These are phyloP conservation scores for Chrysophaeum taylorii DNA, from an alignment of 352 stramenopile genomes.

Conservation along the genomic window DNA sequence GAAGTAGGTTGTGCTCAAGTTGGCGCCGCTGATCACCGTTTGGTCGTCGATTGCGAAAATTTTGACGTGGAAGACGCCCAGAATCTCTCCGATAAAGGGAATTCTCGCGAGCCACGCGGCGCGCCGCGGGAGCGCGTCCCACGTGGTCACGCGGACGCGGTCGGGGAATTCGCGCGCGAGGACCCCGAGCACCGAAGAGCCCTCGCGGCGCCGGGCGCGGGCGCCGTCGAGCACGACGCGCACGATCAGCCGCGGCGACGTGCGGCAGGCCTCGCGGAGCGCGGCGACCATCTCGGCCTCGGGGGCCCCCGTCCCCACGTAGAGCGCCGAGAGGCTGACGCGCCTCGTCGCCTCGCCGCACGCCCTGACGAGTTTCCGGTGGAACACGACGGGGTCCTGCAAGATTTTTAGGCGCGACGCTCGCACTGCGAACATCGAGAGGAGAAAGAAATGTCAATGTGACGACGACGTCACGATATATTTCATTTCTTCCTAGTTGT, in stretches of 20 bases:
- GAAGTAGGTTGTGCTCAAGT: conserved; percentile 54
- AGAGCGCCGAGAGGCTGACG: background rate
- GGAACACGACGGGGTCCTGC: too few relatives aligned
- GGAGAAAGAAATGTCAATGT: too few relatives aligned
- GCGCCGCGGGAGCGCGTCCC: too few relatives aligned
- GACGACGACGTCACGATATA: too few relatives aligned
- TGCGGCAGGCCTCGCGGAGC: background rate
- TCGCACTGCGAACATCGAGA: too few relatives aligned
- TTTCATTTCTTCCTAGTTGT: too few relatives aligned
- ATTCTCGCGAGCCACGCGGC: background rate
- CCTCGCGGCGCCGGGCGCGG: background rate
- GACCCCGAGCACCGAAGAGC: too few relatives aligned
- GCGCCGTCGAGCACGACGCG: background rate
- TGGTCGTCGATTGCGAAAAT: conserved; percentile 50
- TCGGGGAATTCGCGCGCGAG: too few relatives aligned
- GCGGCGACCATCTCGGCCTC: background rate
- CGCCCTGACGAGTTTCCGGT: background rate
- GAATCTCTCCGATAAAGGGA: background rate
- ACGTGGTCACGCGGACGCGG: too few relatives aligned
- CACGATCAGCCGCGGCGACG: too few relatives aligned
- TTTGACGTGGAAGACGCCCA: conserved; percentile 56
- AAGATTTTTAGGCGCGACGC: too few relatives aligned
- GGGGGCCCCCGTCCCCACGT: background rate
- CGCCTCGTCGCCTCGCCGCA: background rate
- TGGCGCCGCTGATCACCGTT: conserved; percentile 45